Base-by-base conservation (phyloP, 2,329 filamentous ascomycete species). In the Cercospora zeina region DNA sequence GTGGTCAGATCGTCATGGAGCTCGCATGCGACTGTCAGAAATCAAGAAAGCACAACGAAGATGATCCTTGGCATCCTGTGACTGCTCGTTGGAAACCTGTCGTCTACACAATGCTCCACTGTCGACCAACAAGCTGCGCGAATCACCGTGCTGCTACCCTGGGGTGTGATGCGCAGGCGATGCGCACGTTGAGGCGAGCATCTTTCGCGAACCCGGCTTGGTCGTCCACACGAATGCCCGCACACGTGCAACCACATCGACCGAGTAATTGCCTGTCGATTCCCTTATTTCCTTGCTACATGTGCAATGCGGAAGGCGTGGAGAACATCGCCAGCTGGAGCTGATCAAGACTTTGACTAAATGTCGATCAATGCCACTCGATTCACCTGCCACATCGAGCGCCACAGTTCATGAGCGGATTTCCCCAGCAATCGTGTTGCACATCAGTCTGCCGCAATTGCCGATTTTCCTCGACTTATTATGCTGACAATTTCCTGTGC, bases 1-100 rank as follows among this genome's bases (percentile, higher is more conserved):
- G 56, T 59, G 56, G 45, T 39, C 14, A 37, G 24, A 47, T 39
- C 56, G 56, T 59, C 56, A 59, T 59, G 49, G 55, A 37, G 55
- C 39, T 50, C 27, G 55, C 16, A 45, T 27, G 42, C 45, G 45
- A 37, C 42, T 30, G 45, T 37, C 47, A 24, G 39, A 53, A 58
- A 59, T 30, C 47, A 53, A 37, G 45, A 53, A 53, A 59, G 31
- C 7, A 3, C 27, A 30, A 36, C 49, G 30, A 30, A 53, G 30
- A 31, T 21, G 21, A 45, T 56, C 54, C 54, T 42, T 24, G 36
- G 21, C 33, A 50, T 4, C 9, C 37, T 27, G 33, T 39, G 56
- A 33, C 31, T 21, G 36, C 30, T 59, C 42, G 19, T 33, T 51
- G 19, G 24, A 53, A 58, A 51, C 56, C 45, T 58, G 56, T 31